A percentile compares a stretch with the other conserved stretches of the same genome.
Evolutionary conservation across 331 rosid genomes (phyloP).

Genomic region (Pyrus hybrid): DNA sequence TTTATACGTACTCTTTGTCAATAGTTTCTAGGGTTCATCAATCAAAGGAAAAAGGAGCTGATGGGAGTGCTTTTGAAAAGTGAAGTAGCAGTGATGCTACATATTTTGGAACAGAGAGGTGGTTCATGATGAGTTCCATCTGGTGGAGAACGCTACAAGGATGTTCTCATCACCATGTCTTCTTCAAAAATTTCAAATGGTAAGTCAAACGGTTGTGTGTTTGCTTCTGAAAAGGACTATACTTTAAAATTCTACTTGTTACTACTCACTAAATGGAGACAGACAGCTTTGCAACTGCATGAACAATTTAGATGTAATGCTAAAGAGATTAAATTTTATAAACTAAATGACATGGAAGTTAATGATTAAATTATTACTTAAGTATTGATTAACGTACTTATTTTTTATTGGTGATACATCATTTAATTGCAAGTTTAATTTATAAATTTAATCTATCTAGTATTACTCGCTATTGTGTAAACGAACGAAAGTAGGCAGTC

Average conservation of each 20-base stretch:
- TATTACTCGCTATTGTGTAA: neutral
- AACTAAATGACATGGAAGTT: no score
- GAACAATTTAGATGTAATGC: neutral
- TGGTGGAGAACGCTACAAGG: neutral
- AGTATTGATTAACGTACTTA: no score
- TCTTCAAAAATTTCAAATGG: neutral
- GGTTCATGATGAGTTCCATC: neutral
- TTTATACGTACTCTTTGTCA: neutral
- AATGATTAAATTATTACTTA: no score
- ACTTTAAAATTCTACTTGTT: neutral
- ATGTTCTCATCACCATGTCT: neutral
- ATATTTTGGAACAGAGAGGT: neutral
- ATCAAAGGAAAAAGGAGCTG: neutral
- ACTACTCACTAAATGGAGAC: neutral
- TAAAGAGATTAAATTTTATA: no score
- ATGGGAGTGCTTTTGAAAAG: neutral
- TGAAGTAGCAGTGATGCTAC: constrained; percentile 9
- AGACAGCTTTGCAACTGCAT: neutral
- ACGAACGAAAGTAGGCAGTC: neutral
- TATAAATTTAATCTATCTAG: no score
- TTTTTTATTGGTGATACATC: no score
- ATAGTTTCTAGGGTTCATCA: neutral
- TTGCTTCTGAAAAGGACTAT: neutral
- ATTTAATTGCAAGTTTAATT: no score
- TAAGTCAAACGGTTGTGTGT: neutral